phyloP scores from a whole-genome alignment of 768 basidiomycete species.

The Kockovaella imperatae region DNA sequence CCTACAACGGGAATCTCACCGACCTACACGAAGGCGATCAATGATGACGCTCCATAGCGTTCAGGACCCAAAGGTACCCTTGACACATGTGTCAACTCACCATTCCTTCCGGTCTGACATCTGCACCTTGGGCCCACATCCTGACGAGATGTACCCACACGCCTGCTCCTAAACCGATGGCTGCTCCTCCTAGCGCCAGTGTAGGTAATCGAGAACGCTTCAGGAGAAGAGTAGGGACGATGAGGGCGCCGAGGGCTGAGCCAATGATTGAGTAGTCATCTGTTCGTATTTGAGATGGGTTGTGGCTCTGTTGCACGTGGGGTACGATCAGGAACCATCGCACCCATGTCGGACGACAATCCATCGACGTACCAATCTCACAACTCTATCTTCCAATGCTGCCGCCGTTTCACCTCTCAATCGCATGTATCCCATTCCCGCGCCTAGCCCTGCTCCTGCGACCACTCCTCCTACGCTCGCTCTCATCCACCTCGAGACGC shows the following conservation, averaged over 20 bases:
- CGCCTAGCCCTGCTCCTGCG: constrained; percentile 20
- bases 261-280: constrained; percentile 44
- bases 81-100: constrained; percentile 13
- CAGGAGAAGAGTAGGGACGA: constrained; percentile 39
- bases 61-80: background rate
- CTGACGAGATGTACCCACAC: constrained; percentile 29
- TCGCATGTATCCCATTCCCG: constrained; percentile 16
- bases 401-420: constrained; percentile 21
- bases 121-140: constrained; percentile 21
- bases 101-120: constrained; percentile 36
- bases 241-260: constrained; percentile 21
- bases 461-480: constrained; percentile 10
- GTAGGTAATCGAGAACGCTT: constrained; percentile 30
- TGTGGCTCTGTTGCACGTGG: constrained; percentile 18
- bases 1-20: constrained; percentile 28
- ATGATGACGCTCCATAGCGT: background rate
- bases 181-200: constrained; percentile 37
- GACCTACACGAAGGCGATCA: constrained; percentile 13
- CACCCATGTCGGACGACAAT: background rate
- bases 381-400: constrained; percentile 25
- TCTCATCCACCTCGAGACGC: constrained; percentile 23
- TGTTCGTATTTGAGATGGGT: constrained; percentile 26
- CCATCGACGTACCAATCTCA: constrained; percentile 26
- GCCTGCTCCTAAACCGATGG: constrained; percentile 36
- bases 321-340: background rate